phyloP scores from a whole-genome alignment of 2,329 filamentous ascomycete genomes.

The Claviceps arundinis region DNA sequence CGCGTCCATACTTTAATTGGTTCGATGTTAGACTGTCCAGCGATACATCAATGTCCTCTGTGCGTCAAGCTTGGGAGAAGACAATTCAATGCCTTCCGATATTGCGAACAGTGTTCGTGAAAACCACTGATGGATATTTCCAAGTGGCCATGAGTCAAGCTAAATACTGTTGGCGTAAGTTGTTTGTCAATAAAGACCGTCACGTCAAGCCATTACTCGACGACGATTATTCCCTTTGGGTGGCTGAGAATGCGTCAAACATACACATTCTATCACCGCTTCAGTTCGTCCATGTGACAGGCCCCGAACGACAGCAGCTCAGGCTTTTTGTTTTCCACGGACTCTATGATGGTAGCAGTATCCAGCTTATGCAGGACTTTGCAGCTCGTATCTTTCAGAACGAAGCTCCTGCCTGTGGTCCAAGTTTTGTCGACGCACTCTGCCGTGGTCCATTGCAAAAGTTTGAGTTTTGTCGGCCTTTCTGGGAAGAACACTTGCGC shows the following conservation, averaged over 20 bases:
- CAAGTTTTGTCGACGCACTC: conserved; percentile 53
- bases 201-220: conserved; percentile 21
- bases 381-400: conserved; percentile 25
- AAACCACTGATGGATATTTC: conserved; percentile 61
- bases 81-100: conserved; percentile 44
- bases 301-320: conserved; percentile 4
- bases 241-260: conserved; percentile 33
- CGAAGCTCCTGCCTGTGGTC: conserved; percentile 20
- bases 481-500: conserved; percentile 53
- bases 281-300: conserved; percentile 30
- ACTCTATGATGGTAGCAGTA: conserved; percentile 73
- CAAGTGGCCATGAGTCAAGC: conserved; percentile 49
- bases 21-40: conserved; percentile 48
- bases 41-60: conserved; percentile 26
- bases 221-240: conserved; percentile 35
- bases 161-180: conserved; percentile 30
- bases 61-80: conserved; percentile 45
- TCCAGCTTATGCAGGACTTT: conserved; percentile 50
- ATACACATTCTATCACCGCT: conserved; percentile 39
- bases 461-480: conserved; percentile 30
- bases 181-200: conserved; percentile 14
- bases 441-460: conserved; percentile 52
- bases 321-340: conserved; percentile 54
- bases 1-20: conserved; percentile 60
- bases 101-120: conserved; percentile 58